These are phyloP conservation scores for Bjerkandera adusta DNA, from an alignment of 1,284 basidiomycete genomes.

Conservation along the genomic window DNA sequence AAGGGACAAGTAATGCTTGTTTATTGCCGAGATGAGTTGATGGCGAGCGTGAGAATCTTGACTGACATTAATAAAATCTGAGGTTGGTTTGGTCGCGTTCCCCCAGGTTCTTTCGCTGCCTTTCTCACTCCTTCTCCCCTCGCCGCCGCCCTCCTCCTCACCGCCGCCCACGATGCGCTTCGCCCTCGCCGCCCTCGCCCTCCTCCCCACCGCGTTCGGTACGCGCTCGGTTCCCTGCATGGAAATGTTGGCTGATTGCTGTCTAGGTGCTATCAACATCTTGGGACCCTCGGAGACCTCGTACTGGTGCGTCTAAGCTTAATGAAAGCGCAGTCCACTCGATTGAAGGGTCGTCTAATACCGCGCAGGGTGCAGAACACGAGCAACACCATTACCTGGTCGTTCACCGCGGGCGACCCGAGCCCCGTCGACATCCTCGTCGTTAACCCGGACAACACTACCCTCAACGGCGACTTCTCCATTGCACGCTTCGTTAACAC, in stretches of 20 bases:
- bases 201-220: conserved; percentile 32
- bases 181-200: conserved; percentile 31
- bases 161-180: conserved; percentile 22
- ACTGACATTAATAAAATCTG: background rate
- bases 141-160: conserved; percentile 9
- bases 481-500: conserved; percentile 34
- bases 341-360: background rate
- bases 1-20: no score
- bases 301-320: conserved; percentile 31
- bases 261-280: conserved; percentile 31
- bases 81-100: background rate
- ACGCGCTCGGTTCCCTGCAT: conserved; percentile 8
- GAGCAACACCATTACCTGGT: conserved; percentile 37
- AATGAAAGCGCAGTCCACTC: background rate
- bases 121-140: conserved; percentile 2
- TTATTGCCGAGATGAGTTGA: background rate
- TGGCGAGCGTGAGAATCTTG: conserved; percentile 3
- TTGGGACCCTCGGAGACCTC: conserved; percentile 27
- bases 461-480: conserved; percentile 36
- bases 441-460: conserved; percentile 31
- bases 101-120: background rate
- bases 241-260: conserved; percentile 8
- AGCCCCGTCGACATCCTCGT: conserved; percentile 34
- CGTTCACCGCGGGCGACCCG: conserved; percentile 32
- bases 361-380: conserved; percentile 38